Evolutionary conservation across 148 eudicot genomes (phyloP).

Genomic region (Mesembryanthemum crystallinum): DNA sequence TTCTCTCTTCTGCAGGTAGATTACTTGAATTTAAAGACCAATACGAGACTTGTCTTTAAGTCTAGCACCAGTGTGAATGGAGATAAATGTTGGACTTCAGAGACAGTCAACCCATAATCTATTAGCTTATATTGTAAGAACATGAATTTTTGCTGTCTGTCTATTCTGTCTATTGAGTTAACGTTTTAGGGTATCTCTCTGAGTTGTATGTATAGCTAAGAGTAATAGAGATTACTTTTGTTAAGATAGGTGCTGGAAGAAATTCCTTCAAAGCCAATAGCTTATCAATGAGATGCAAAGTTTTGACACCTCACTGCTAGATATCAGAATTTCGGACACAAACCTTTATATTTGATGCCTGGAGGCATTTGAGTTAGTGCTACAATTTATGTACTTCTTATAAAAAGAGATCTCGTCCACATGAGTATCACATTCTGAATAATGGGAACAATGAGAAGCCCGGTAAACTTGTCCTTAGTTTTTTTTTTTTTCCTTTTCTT

Average conservation of each 20-base stretch:
- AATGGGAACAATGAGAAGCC: too few relatives aligned
- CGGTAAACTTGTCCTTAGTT: too few relatives aligned
- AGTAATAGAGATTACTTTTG: not conserved
- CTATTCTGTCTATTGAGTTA: not conserved
- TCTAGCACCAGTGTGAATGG: conserved; percentile 34
- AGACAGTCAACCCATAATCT: conserved; percentile 50
- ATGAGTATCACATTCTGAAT: not conserved
- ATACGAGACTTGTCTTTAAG: conserved; percentile 44
- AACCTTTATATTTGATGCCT: not conserved
- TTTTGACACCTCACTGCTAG: not conserved
- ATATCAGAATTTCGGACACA: not conserved
- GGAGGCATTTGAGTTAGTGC: not conserved
- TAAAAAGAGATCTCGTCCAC: not conserved
- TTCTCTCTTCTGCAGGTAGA: conserved; percentile 58
- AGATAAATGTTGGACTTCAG: conserved; percentile 53
- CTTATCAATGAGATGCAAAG: not conserved
- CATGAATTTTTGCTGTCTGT: conserved; percentile 6
- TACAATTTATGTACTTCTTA: not conserved
- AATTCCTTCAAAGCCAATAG: not conserved
- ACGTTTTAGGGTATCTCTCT: not conserved
- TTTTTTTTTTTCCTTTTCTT: too few relatives aligned
- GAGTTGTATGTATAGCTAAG: conserved; percentile 6
- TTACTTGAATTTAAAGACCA: conserved; percentile 75
- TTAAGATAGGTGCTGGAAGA: not conserved
- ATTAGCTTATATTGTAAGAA: conserved; percentile 13